Percentiles rank a stretch among this genome's conserved stretches.
Conservation (phyloP, 768 basidiomycete species). For the Rhizopogon rudus region DNA sequence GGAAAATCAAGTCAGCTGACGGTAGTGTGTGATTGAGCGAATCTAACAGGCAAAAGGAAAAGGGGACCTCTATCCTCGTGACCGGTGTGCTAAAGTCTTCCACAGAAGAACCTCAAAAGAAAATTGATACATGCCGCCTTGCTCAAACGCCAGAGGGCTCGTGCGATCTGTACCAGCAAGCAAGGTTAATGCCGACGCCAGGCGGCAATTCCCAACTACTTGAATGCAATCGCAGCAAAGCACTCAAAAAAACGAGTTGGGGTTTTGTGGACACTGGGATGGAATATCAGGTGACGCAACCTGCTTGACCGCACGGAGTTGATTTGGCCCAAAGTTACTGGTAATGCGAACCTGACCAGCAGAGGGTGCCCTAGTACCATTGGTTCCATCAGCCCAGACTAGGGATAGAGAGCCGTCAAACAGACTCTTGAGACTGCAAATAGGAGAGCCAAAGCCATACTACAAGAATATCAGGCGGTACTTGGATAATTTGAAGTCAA, state of each 20-base stretch:
- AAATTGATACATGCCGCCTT: too few species aligned
- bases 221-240: conserved; percentile 63
- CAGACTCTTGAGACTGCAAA: conserved; percentile 39
- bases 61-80: too few species aligned
- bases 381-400: conserved; percentile 67
- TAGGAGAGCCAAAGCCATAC: conserved; percentile 61
- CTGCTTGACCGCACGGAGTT: conserved; percentile 45
- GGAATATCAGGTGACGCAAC: conserved; percentile 49
- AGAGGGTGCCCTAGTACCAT: conserved; percentile 48
- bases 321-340: conserved; percentile 40
- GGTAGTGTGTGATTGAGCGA: too few species aligned
- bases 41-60: too few species aligned
- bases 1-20: too few species aligned
- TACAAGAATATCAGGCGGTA: conserved; percentile 17
- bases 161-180: too few species aligned
- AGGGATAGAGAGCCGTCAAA: conserved; percentile 51
- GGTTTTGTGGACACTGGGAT: conserved; percentile 64
- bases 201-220: conserved; percentile 18
- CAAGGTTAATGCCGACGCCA: too few species aligned
- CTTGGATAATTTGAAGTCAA: background rate
- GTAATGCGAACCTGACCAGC: conserved; percentile 50
- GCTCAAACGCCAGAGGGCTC: too few species aligned
- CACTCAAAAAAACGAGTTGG: conserved; percentile 67
- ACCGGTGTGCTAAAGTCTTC: too few species aligned
- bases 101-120: too few species aligned